A percentile compares a stretch with the other conserved stretches of the same genome.
phyloP scores from a whole-genome alignment of 2,329 filamentous ascomycete species.

The Huntiella moniliformis region DNA sequence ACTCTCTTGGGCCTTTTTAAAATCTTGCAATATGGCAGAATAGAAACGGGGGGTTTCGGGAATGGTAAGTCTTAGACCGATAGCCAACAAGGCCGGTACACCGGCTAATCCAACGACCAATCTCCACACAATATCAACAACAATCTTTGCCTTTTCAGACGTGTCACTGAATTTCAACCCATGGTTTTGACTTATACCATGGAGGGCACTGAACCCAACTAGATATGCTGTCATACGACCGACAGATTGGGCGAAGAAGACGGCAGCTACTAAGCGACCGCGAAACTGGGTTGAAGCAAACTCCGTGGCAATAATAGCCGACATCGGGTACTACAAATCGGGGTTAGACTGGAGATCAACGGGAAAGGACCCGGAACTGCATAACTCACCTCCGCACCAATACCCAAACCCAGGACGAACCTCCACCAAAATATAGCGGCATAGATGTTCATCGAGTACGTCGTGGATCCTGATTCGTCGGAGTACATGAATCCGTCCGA shows the following conservation, averaged over 20 bases:
- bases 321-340: conserved; percentile 16
- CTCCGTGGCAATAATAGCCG: conserved; percentile 17
- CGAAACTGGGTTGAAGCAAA: conserved; percentile 16
- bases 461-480: conserved; percentile 3
- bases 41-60: conserved; percentile 27
- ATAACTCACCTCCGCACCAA: conserved; percentile 16
- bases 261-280: conserved; percentile 15
- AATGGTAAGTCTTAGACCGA: conserved; percentile 29
- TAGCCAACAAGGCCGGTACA: conserved; percentile 27
- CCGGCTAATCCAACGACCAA: conserved; percentile 30
- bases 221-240: conserved; percentile 31
- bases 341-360: not conserved
- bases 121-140: conserved; percentile 30
- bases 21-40: conserved; percentile 11
- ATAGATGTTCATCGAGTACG: conserved; percentile 16
- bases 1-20: conserved; percentile 15
- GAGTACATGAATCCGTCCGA: conserved; percentile 12
- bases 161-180: conserved; percentile 5
- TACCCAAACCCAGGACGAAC: conserved; percentile 15
- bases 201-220: conserved; percentile 30
- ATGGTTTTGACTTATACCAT: conserved; percentile 7
- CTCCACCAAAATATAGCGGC: conserved; percentile 14
- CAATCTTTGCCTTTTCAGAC: conserved; percentile 13
- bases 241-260: conserved; percentile 17
- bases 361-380: conserved; percentile 1